phyloP scores from a whole-genome alignment of 106 monocot genomes.

The Alisma plantagoaquatica region DNA sequence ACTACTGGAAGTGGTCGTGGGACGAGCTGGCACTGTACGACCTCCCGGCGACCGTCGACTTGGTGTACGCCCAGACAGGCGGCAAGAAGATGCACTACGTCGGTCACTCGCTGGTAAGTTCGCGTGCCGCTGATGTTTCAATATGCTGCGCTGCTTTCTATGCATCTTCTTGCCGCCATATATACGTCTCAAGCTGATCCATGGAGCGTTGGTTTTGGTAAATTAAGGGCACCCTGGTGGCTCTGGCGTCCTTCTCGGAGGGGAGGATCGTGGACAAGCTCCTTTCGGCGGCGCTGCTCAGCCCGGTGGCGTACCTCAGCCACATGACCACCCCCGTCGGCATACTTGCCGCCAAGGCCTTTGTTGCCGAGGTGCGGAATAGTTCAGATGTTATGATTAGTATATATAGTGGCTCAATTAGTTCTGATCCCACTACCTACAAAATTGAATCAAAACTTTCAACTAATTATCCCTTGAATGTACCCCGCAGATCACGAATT shows the following conservation, averaged over 20 bases:
- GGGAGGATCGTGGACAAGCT: conserved; percentile 41
- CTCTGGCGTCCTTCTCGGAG: conserved; percentile 56
- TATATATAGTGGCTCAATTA: too few species aligned
- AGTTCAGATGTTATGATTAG: too few species aligned
- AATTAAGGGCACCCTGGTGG: conserved; percentile 47
- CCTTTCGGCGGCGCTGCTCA: conserved; percentile 37
- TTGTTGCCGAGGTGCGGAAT: conserved; percentile 50
- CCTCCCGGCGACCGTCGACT: conserved; percentile 39
- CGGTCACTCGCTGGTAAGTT: conserved; percentile 49
- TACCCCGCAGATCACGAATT: conserved; percentile 34
- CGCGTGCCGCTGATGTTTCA: not conserved
- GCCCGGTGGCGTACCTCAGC: conserved; percentile 48
- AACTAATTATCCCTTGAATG: not conserved
- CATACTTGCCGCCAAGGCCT: conserved; percentile 42
- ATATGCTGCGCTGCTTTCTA: not conserved
- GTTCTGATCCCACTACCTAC: too few species aligned
- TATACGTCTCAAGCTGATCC: not conserved
- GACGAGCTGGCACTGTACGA: conserved; percentile 53
- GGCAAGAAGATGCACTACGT: conserved; percentile 57
- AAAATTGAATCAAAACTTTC: not conserved
- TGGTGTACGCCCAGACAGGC: conserved; percentile 37
- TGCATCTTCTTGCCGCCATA: not conserved
- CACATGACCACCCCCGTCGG: conserved; percentile 56
- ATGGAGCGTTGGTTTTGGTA: not conserved
- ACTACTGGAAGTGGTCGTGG: conserved; percentile 62